phyloP scores from a whole-genome alignment of 768 basidiomycete genomes.

The Rhodotorula sphaerocarpa region DNA sequence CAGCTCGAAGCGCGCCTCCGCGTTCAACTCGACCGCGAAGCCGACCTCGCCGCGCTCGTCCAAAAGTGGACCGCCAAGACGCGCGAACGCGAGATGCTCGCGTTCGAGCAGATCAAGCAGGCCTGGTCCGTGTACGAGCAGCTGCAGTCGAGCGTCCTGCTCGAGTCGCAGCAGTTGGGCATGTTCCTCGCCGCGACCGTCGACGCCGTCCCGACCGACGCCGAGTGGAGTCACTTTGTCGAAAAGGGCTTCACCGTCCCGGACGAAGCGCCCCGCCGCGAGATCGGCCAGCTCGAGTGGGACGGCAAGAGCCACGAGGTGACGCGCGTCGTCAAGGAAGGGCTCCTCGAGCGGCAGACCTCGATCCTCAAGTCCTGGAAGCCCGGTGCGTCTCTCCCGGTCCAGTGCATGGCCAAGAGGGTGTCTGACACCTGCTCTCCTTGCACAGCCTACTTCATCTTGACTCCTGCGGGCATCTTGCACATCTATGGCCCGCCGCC shows the following conservation, averaged over 20 bases:
- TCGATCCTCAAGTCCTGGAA: slow-evolving; percentile 29
- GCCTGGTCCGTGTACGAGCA: slow-evolving; percentile 25
- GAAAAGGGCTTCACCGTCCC: slow-evolving; percentile 19
- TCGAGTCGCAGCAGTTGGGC: slow-evolving; percentile 27
- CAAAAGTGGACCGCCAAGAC: slow-evolving; percentile 13
- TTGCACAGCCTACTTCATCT: slow-evolving; percentile 25
- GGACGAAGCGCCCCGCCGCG: neutral
- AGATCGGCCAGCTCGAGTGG: slow-evolving; percentile 5
- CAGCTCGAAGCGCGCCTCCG: slow-evolving; percentile 21
- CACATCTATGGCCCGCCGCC: slow-evolving; percentile 26
- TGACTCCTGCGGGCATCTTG: slow-evolving; percentile 30
- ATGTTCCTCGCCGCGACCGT: slow-evolving; percentile 34
- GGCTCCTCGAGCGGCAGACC: slow-evolving; percentile 30
- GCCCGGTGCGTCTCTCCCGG: neutral
- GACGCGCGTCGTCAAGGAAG: slow-evolving; percentile 19
- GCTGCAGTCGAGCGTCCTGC: slow-evolving; percentile 22
- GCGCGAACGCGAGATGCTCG: slow-evolving; percentile 12
- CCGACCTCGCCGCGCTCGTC: slow-evolving; percentile 21
- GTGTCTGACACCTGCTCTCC: neutral
- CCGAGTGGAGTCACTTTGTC: slow-evolving; percentile 32
- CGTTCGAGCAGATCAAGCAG: slow-evolving; percentile 10
- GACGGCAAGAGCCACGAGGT: slow-evolving; percentile 12
- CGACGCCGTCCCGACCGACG: slow-evolving; percentile 24
- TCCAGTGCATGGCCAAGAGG: neutral
- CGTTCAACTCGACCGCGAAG: slow-evolving; percentile 21